Evolutionary conservation across 768 basidiomycete genomes (phyloP).

Genomic region (Fomitopsis pulvina): DNA sequence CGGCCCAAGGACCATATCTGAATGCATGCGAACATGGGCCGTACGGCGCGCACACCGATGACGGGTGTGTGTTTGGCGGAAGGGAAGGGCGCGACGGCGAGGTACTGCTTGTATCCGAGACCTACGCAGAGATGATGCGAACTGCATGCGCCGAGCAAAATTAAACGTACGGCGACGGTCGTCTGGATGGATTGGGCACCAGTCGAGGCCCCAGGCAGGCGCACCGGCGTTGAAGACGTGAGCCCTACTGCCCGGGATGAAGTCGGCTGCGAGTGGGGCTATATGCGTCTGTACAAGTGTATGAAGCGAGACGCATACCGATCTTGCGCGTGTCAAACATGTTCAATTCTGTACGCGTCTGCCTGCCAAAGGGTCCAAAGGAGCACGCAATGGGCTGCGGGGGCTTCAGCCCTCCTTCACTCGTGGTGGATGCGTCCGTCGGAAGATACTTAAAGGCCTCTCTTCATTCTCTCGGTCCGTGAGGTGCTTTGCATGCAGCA

Average conservation of each 20-base stretch:
- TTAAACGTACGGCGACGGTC: slow-evolving; percentile 44
- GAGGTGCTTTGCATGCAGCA: background rate
- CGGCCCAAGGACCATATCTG: slow-evolving; percentile 76
- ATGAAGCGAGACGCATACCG: slow-evolving; percentile 31
- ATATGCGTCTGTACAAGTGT: background rate
- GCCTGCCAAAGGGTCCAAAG: slow-evolving; percentile 57
- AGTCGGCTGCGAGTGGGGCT: slow-evolving; percentile 41
- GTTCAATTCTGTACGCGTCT: slow-evolving; percentile 39
- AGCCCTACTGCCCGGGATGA: slow-evolving; percentile 49
- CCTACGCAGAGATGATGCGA: slow-evolving; percentile 27
- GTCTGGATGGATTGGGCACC: slow-evolving; percentile 76
- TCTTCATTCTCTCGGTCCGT: slow-evolving; percentile 27
- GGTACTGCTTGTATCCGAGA: slow-evolving; percentile 60
- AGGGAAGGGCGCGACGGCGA: slow-evolving; percentile 77
- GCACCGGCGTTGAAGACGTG: slow-evolving; percentile 83
- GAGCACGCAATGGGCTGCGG: slow-evolving; percentile 54
- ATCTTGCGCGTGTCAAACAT: slow-evolving; percentile 54
- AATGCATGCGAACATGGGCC: slow-evolving; percentile 60
- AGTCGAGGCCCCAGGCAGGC: slow-evolving; percentile 87
- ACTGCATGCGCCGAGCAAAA: background rate
- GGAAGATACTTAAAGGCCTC: slow-evolving; percentile 57
- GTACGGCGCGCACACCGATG: slow-evolving; percentile 51
- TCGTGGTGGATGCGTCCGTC: slow-evolving; percentile 39
- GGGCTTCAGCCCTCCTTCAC: slow-evolving; percentile 42
- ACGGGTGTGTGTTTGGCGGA: slow-evolving; percentile 56